These are phyloP conservation scores for Lolium multiflorum DNA, from an alignment of 176 grass and related monocot genomes.

Conservation along the genomic window DNA sequence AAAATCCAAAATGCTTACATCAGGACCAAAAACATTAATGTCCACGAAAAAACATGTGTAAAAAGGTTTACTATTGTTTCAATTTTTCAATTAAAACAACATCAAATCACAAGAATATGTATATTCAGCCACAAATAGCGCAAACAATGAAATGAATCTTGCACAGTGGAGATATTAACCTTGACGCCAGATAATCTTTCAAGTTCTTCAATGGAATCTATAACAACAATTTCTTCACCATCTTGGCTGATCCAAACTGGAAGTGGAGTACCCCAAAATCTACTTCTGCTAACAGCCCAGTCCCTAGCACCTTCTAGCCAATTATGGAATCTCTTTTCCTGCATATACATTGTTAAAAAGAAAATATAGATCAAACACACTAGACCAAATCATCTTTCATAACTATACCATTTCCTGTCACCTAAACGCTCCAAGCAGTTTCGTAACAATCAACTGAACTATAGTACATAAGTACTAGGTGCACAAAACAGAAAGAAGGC, in stretches of 20 bases:
- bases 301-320: constrained; percentile 99
- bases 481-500: constrained; percentile 28
- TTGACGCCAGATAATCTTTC: constrained; percentile 91
- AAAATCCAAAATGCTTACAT: constrained; percentile 21
- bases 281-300: constrained; percentile 95
- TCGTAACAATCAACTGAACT: background rate
- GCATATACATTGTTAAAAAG: constrained; percentile 35
- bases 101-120: constrained; percentile 5
- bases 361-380: constrained; percentile 44
- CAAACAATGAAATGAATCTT: constrained; percentile 34
- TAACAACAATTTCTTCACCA: constrained; percentile 86
- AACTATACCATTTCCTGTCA: background rate
- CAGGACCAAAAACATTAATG: background rate
- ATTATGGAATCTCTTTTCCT: constrained; percentile 99
- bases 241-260: constrained; percentile 95
- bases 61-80: constrained; percentile 1
- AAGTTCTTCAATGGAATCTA: constrained; percentile 94
- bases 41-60: constrained; percentile 18
- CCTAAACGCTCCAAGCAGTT: constrained; percentile 32
- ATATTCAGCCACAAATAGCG: background rate
- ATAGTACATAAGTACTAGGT: constrained; percentile 5
- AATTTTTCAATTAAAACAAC: constrained; percentile 27
- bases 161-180: constrained; percentile 55
- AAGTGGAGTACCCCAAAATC: constrained; percentile 99
- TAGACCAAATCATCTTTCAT: background rate